phyloP scores from a whole-genome alignment of 2,329 filamentous ascomycete genomes.

The Penicillium sp. region DNA sequence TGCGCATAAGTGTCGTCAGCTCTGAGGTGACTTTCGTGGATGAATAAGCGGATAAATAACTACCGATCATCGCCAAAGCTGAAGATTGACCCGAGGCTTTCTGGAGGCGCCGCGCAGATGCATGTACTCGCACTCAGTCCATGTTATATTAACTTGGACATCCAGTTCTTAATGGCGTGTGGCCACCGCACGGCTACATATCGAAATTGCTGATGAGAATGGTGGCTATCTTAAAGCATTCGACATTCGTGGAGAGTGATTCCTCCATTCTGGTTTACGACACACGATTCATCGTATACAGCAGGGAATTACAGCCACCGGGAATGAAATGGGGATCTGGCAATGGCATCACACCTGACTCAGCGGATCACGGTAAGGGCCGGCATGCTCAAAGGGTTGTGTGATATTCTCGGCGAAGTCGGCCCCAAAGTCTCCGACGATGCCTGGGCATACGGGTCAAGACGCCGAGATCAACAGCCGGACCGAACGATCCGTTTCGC shows the following conservation, averaged over 20 bases:
- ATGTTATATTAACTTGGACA: no score
- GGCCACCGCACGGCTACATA: no score
- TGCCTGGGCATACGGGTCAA: not conserved
- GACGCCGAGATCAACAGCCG: no score
- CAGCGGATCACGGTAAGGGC: not conserved
- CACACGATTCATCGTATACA: not conserved
- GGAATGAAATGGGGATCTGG: not conserved
- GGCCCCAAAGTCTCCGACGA: not conserved
- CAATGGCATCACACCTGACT: not conserved
- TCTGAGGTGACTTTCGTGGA: not conserved
- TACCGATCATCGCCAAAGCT: no score
- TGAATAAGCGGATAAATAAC: no score
- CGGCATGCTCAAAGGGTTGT: not conserved
- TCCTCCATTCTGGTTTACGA: not conserved
- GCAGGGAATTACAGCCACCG: not conserved
- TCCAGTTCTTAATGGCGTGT: no score
- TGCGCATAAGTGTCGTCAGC: not conserved
- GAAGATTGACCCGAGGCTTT: no score
- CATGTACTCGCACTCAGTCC: no score
- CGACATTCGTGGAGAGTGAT: not conserved
- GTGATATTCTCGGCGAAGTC: not conserved
- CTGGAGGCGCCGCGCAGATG: no score
- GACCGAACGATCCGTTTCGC: no score
- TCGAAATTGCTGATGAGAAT: no score
- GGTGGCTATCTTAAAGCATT: no score